These are phyloP conservation scores for Colletotrichum lupini DNA, from an alignment of 2,329 filamentous ascomycete genomes.

Conservation along the genomic window DNA sequence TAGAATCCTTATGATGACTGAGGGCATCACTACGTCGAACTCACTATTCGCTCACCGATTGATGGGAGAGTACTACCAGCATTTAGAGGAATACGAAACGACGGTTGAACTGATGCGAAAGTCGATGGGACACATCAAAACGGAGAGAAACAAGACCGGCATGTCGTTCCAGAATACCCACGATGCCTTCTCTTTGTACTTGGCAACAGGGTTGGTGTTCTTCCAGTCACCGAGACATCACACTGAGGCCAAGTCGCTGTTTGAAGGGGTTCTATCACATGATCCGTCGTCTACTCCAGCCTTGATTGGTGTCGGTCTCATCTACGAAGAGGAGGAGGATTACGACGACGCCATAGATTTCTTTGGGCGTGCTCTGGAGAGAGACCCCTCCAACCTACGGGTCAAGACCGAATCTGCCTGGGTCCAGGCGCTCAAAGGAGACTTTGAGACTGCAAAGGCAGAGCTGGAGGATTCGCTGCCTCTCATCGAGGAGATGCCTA, in stretches of 20 bases:
- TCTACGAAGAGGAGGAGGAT: slow-evolving; percentile 93
- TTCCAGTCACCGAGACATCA: slow-evolving; percentile 93
- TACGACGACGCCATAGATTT: slow-evolving; percentile 86
- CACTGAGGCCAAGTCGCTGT: slow-evolving; percentile 85
- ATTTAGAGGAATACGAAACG: slow-evolving; percentile 86
- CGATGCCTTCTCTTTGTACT: slow-evolving; percentile 79
- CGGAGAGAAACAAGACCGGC: slow-evolving; percentile 74
- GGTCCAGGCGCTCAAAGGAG: slow-evolving; percentile 86
- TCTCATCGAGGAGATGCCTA: slow-evolving; percentile 70
- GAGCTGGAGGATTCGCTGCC: slow-evolving; percentile 79
- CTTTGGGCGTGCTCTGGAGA: slow-evolving; percentile 77
- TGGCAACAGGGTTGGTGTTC: slow-evolving; percentile 90
- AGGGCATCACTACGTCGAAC: slow-evolving; percentile 73
- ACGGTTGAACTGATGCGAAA: slow-evolving; percentile 84
- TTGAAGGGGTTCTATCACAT: slow-evolving; percentile 81
- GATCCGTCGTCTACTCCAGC: slow-evolving; percentile 83
- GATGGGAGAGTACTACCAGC: slow-evolving; percentile 84
- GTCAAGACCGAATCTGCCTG: slow-evolving; percentile 90
- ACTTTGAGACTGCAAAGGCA: slow-evolving; percentile 73
- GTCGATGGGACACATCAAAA: slow-evolving; percentile 70
- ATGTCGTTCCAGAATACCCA: slow-evolving; percentile 74
- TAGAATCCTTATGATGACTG: slow-evolving; percentile 82
- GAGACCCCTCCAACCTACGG: slow-evolving; percentile 79
- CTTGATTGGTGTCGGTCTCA: slow-evolving; percentile 88
- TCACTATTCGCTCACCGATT: slow-evolving; percentile 88